These are phyloP conservation scores for Rhynchosporium secalis DNA, from an alignment of 2,329 filamentous ascomycete genomes.

Conservation along the genomic window DNA sequence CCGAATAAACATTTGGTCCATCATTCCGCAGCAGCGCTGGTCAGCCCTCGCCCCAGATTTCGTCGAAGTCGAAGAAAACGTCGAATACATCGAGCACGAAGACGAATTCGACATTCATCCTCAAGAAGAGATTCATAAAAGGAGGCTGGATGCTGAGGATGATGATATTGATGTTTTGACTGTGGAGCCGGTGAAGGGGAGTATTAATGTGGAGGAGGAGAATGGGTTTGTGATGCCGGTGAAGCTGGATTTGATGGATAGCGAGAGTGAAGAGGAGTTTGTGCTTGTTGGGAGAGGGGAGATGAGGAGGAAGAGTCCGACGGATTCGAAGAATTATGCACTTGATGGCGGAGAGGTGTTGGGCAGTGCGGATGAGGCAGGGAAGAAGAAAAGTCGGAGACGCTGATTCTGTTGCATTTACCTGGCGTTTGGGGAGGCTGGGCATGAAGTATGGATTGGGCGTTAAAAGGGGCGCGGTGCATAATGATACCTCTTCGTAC, in stretches of 20 bases:
- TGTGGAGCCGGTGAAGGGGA: constrained; percentile 64
- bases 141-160: constrained; percentile 86
- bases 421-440: constrained; percentile 2
- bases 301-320: constrained; percentile 82
- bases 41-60: constrained; percentile 96
- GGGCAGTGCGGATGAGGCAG: constrained; percentile 43
- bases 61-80: constrained; percentile 95
- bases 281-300: constrained; percentile 71
- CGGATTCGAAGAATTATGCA: constrained; percentile 68
- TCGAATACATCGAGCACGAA: constrained; percentile 92
- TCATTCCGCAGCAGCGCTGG: constrained; percentile 94
- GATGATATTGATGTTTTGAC: constrained; percentile 91
- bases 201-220: constrained; percentile 53
- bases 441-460: constrained; percentile 5
- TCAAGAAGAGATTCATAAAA: constrained; percentile 89
- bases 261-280: constrained; percentile 92
- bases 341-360: constrained; percentile 52
- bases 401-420: constrained; percentile 23
- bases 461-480: neutral
- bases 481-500: neutral
- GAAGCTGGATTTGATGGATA: constrained; percentile 87
- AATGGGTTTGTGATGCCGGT: constrained; percentile 86
- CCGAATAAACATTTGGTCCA: constrained; percentile 93
- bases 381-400: constrained; percentile 30
- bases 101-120: constrained; percentile 99